Conservation (phyloP, 148 eudicot species). For the Rhododendron henanense region DNA sequence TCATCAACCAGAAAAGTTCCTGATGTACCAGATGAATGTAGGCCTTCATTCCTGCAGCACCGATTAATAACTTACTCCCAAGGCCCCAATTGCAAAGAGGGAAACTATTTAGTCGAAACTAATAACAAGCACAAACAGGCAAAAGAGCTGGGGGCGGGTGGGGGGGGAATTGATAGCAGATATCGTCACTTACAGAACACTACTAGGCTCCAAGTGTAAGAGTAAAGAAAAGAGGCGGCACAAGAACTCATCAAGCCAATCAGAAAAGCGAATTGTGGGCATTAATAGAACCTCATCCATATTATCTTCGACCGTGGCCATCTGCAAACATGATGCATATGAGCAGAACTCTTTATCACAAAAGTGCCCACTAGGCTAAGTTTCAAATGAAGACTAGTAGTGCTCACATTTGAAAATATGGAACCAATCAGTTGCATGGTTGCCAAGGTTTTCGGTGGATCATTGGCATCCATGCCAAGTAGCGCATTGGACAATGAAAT, state of each 20-base stretch:
- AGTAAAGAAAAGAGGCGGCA: slow-evolving; percentile 88
- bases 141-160: not conserved
- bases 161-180: slow-evolving; percentile 9
- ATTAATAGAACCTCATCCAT: slow-evolving; percentile 41
- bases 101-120: not conserved
- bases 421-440: slow-evolving; percentile 97
- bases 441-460: slow-evolving; percentile 97
- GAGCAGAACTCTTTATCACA: slow-evolving; percentile 11
- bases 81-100: not conserved
- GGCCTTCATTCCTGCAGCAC: slow-evolving; percentile 80
- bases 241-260: slow-evolving; percentile 98
- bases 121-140: not conserved
- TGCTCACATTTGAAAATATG: slow-evolving; percentile 83
- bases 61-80: slow-evolving; percentile 13
- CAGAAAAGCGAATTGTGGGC: slow-evolving; percentile 67
- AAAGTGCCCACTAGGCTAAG: not conserved
- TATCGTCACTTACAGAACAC: slow-evolving; percentile 63
- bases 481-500: slow-evolving; percentile 85
- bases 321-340: slow-evolving; percentile 41
- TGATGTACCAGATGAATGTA: slow-evolving; percentile 54
- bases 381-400: slow-evolving; percentile 5
- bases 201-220: slow-evolving; percentile 90
- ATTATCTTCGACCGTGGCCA: slow-evolving; percentile 69
- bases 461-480: slow-evolving; percentile 99
- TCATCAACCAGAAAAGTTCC: slow-evolving; percentile 98